Percentiles rank a stretch among this genome's conserved stretches.
Evolutionary conservation across 2,329 filamentous ascomycete genomes (phyloP).

Genomic region (Paraphoma chrysanthemicola): DNA sequence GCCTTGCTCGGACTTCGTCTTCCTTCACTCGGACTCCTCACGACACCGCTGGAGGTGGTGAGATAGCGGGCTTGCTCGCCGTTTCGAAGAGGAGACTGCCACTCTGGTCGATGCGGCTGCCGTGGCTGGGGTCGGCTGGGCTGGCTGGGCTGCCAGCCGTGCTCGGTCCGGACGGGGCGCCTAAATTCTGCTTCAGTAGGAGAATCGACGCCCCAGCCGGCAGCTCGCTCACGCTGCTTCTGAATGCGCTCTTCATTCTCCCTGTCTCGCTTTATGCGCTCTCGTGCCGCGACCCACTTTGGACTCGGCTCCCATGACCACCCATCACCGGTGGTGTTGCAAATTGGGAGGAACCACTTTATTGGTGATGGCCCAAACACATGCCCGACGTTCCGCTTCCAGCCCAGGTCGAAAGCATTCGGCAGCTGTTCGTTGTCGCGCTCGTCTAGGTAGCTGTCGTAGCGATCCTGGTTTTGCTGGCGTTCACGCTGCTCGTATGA

Average conservation of each 20-base stretch:
- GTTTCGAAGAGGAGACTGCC: conserved; percentile 32
- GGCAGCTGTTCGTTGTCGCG: conserved; percentile 86
- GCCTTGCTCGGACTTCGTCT: conserved; percentile 50
- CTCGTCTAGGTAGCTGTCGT: conserved; percentile 86
- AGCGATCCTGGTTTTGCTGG: conserved; percentile 70
- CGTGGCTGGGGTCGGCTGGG: conserved; percentile 34
- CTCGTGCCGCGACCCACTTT: conserved; percentile 76
- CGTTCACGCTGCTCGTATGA: conserved; percentile 64
- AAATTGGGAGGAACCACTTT: conserved; percentile 81
- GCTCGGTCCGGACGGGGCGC: conserved; percentile 31
- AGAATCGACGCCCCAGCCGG: conserved; percentile 68
- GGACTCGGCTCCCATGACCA: conserved; percentile 91
- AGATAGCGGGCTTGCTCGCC: conserved; percentile 43
- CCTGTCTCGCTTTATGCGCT: conserved; percentile 59
- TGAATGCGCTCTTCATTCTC: conserved; percentile 57
- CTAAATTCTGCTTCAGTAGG: conserved; percentile 47
- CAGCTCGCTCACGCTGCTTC: conserved; percentile 67
- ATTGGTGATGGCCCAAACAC: conserved; percentile 77
- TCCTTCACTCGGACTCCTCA: conserved; percentile 40
- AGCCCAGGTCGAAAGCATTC: conserved; percentile 91
- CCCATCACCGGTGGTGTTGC: conserved; percentile 87
- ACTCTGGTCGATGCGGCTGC: conserved; percentile 38
- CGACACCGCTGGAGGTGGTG: conserved; percentile 42
- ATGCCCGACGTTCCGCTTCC: conserved; percentile 78
- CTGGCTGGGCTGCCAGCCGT: conserved; percentile 40